Conservation (phyloP, 2,329 filamentous ascomycete genomes). For the Cryphonectria parasitica region DNA sequence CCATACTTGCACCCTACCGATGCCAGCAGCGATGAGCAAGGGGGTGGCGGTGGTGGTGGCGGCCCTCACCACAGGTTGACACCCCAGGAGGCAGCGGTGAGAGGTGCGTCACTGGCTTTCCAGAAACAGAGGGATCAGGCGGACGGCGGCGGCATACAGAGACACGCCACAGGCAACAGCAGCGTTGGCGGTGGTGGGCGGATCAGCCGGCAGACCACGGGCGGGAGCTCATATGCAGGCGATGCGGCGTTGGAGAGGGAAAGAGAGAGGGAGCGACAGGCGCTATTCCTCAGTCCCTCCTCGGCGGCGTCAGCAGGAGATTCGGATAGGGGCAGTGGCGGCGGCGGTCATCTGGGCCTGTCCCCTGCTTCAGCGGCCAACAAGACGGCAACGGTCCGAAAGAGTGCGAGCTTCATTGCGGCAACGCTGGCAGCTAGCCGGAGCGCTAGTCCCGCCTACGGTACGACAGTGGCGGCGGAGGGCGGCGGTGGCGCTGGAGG, state of each 20-base stretch:
- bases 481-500: neutral
- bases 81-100: slow-evolving; percentile 47
- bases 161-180: slow-evolving; percentile 16
- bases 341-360: slow-evolving; percentile 3
- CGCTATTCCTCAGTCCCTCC: slow-evolving; percentile 33
- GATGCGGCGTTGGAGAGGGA: slow-evolving; percentile 29
- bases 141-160: slow-evolving; percentile 45
- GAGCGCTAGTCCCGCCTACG: slow-evolving; percentile 57
- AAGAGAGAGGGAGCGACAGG: slow-evolving; percentile 34
- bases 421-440: slow-evolving; percentile 66
- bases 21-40: slow-evolving; percentile 10
- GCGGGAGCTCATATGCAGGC: slow-evolving; percentile 35
- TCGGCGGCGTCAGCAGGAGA: neutral
- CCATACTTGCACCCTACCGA: slow-evolving; percentile 5
- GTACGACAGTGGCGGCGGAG: slow-evolving; percentile 32
- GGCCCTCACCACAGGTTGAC: slow-evolving; percentile 18
- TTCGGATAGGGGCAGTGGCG: slow-evolving; percentile 18
- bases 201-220: slow-evolving; percentile 45
- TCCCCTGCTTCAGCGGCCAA: neutral
- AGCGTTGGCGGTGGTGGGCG: slow-evolving; percentile 22
- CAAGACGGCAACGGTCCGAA: slow-evolving; percentile 40
- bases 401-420: slow-evolving; percentile 64
- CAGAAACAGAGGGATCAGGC: slow-evolving; percentile 40
- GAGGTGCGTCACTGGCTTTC: slow-evolving; percentile 61
- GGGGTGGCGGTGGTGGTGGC: neutral